Conservation (phyloP, 257 asterid species). For the Asclepias syriaca region DNA sequence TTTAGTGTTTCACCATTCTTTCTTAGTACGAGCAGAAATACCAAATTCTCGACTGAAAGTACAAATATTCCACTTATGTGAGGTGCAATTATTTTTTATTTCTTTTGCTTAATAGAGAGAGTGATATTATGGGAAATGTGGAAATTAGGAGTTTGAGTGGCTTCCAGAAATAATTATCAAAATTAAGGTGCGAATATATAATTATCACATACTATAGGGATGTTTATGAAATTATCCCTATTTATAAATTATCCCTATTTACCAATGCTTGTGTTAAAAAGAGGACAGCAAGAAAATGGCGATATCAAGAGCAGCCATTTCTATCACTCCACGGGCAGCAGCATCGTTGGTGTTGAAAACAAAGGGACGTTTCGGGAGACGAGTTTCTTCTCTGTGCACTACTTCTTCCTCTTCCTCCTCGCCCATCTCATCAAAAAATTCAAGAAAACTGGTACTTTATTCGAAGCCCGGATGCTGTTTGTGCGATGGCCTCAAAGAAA, state of each 20-base stretch:
- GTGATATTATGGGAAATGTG: no score
- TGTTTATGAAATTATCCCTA: no score
- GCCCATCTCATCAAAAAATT: background rate
- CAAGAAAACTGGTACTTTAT: slow-evolving; percentile 62
- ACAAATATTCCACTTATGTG: no score
- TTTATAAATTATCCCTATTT: no score
- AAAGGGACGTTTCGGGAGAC: slow-evolving; percentile 23
- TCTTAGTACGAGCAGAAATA: no score
- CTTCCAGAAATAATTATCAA: background rate
- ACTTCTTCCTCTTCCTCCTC: slow-evolving; percentile 23
- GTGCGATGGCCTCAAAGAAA: slow-evolving; percentile 99
- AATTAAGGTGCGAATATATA: background rate
- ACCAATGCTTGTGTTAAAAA: no score
- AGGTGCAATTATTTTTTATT: no score
- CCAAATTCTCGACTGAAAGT: no score
- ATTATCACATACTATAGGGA: background rate
- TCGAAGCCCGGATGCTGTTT: slow-evolving; percentile 99
- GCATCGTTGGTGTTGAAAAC: slow-evolving; percentile 20
- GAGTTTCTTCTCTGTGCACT: slow-evolving; percentile 23
- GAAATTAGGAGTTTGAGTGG: slow-evolving; percentile 30
- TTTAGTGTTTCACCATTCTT: no score
- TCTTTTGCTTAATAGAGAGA: no score
- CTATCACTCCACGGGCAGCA: slow-evolving; percentile 6
- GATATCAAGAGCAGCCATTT: slow-evolving; percentile 3
- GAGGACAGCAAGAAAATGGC: slow-evolving; percentile 10